Conservation (phyloP, 768 basidiomycete genomes). For the Lepiota brunneoincarnata region DNA sequence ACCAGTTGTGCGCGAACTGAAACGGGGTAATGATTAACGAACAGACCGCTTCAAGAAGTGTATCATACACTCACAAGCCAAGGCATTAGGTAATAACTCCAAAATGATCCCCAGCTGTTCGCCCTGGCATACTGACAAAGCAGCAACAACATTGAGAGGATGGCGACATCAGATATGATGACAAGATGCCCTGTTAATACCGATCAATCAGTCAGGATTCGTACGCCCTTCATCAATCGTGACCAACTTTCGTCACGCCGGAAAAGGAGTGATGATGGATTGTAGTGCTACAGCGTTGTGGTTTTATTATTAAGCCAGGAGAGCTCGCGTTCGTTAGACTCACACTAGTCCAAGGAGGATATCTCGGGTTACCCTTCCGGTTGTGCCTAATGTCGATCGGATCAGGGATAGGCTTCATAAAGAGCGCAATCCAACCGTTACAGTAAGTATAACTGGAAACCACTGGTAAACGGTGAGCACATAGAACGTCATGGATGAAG, state of each 20-base stretch:
- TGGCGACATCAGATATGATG: constrained; percentile 40
- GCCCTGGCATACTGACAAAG: constrained; percentile 27
- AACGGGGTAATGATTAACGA: background rate
- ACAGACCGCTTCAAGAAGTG: background rate
- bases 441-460: constrained; percentile 46
- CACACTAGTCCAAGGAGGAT: constrained; percentile 43
- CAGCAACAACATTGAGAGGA: constrained; percentile 34
- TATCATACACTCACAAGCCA: constrained; percentile 39
- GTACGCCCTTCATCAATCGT: background rate
- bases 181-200: constrained; percentile 28
- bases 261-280: constrained; percentile 42
- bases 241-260: constrained; percentile 40
- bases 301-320: constrained; percentile 3
- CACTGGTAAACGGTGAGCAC: constrained; percentile 22
- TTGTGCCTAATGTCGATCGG: constrained; percentile 30
- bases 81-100: constrained; percentile 43
- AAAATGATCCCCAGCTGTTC: constrained; percentile 30
- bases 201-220: background rate
- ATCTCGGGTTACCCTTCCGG: constrained; percentile 43
- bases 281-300: constrained; percentile 34
- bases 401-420: background rate
- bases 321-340: constrained; percentile 14
- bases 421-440: constrained; percentile 17
- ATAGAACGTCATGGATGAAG: background rate
- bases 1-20: constrained; percentile 48